phyloP scores from a whole-genome alignment of 306 rosid genomes.

The Pterocarpus macrocarpus region DNA sequence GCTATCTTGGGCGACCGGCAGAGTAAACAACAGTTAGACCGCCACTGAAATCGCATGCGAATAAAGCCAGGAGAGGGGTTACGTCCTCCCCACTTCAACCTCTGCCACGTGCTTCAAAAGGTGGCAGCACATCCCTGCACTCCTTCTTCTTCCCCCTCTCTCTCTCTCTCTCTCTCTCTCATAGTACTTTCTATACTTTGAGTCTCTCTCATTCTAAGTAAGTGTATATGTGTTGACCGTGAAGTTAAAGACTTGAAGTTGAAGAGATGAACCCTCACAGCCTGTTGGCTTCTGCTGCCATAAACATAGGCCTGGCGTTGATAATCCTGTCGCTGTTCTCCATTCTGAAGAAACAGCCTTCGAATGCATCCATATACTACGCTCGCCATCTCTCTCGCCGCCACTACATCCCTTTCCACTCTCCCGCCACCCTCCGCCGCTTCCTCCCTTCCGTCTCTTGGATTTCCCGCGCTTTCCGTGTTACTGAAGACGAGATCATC shows the following conservation, averaged over 20 bases:
- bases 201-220: neutral
- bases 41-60: neutral
- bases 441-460: constrained; percentile 76
- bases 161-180: neutral
- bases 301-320: constrained; percentile 83
- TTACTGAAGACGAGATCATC: constrained; percentile 73
- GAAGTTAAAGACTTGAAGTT: neutral
- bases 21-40: no score
- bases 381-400: constrained; percentile 69
- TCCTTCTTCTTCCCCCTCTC: neutral
- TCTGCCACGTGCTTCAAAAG: constrained; percentile 59
- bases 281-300: constrained; percentile 81
- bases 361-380: constrained; percentile 72
- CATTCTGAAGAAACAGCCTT: constrained; percentile 79
- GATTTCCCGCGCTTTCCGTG: constrained; percentile 66
- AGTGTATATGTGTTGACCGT: neutral
- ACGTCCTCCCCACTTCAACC: constrained; percentile 26
- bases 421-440: constrained; percentile 46
- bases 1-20: no score
- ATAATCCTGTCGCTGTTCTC: constrained; percentile 78
- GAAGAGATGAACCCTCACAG: constrained; percentile 68
- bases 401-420: constrained; percentile 42
- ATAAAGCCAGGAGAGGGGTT: neutral
- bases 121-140: constrained; percentile 31
- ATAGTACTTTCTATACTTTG: neutral